Evolutionary conservation across 2,329 filamentous ascomycete genomes (phyloP).

Genomic region (Colletotrichum viniferum): DNA sequence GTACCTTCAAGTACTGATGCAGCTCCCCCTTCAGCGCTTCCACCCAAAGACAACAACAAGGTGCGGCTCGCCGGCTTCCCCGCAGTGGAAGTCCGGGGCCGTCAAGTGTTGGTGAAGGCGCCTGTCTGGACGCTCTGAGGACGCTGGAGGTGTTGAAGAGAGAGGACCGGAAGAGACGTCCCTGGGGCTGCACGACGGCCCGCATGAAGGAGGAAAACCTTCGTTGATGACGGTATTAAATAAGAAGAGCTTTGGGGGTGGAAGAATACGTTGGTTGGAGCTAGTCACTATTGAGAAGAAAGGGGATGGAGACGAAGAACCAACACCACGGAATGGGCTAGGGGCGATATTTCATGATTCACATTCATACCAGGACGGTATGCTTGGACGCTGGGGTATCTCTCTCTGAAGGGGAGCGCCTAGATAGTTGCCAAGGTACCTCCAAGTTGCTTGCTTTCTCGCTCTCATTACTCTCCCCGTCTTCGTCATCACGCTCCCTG

Average conservation of each 20-base stretch:
- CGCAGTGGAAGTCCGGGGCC: slow-evolving; percentile 74
- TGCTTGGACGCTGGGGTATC: not conserved
- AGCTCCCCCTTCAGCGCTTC: slow-evolving; percentile 37
- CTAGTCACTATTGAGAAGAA: not conserved
- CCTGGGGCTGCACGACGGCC: not conserved
- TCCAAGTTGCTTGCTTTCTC: slow-evolving; percentile 18
- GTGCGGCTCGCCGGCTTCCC: slow-evolving; percentile 80
- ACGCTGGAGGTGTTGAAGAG: not conserved
- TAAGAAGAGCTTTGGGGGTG: not conserved
- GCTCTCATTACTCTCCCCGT: not conserved
- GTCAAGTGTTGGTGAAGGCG: slow-evolving; percentile 77
- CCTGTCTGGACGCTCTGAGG: slow-evolving; percentile 69
- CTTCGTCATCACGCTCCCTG: not conserved
- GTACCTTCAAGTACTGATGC: slow-evolving; percentile 42
- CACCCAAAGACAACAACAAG: slow-evolving; percentile 53
- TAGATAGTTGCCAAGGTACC: slow-evolving; percentile 12
- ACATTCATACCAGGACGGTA: slow-evolving; percentile 15
- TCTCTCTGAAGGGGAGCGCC: not conserved
- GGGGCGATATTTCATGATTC: slow-evolving; percentile 8
- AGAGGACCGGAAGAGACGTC: not conserved
- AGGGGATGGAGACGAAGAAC: not conserved
- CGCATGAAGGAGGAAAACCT: not conserved
- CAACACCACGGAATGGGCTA: not conserved
- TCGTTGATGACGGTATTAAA: not conserved
- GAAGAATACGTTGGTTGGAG: not conserved